Conservation (phyloP, 345 rosid species). For the Rhodamnia rubescens region DNA sequence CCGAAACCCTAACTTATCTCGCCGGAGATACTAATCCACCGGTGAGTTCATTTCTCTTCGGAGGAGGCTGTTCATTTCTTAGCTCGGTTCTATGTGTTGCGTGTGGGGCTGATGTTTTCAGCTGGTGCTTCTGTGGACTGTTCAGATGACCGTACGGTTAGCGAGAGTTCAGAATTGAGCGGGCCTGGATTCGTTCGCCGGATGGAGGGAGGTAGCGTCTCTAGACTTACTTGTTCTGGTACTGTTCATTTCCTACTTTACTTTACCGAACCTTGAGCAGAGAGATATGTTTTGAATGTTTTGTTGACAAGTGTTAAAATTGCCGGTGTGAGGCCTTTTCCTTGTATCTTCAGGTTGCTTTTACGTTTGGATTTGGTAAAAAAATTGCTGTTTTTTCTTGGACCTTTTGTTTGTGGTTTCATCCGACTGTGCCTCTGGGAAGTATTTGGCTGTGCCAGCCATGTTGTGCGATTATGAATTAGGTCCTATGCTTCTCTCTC, state of each 20-base stretch:
- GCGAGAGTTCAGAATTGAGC: slow-evolving; percentile 45
- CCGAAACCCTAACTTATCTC: slow-evolving; percentile 76
- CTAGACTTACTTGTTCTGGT: slow-evolving; percentile 83
- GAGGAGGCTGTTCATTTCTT: neutral
- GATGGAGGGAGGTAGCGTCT: slow-evolving; percentile 99
- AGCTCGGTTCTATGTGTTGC: neutral
- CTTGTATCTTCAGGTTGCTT: neutral
- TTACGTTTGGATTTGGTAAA: neutral
- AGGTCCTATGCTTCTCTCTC: neutral
- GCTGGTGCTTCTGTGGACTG: neutral
- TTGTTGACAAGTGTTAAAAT: neutral
- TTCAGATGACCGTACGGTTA: slow-evolving; percentile 24
- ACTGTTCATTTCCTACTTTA: slow-evolving; percentile 55
- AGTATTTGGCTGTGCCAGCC: neutral
- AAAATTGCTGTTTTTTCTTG: neutral
- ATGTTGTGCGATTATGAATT: neutral
- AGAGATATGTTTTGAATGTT: neutral
- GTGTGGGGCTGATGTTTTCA: neutral
- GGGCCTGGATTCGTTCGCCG: slow-evolving; percentile 59
- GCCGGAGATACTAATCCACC: slow-evolving; percentile 30
- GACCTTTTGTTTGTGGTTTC: neutral
- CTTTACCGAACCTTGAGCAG: neutral
- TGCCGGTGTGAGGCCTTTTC: neutral
- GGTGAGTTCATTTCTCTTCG: slow-evolving; percentile 26
- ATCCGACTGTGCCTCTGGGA: neutral